Conservation (phyloP, 345 rosid species). For the Heritiera littoralis region DNA sequence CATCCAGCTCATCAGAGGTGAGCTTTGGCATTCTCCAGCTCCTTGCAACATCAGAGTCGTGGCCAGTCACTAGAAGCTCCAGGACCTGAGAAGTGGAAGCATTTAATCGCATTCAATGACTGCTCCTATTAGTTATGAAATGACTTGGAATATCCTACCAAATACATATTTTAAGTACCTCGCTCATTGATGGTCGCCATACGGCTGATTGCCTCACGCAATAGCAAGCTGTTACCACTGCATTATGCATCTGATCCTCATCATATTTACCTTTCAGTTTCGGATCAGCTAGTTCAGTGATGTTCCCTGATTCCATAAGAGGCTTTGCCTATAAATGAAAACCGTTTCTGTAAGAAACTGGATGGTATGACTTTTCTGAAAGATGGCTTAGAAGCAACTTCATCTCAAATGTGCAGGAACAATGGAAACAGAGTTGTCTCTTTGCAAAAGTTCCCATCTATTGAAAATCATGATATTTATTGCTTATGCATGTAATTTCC, state of each 20-base stretch:
- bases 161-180: slow-evolving; percentile 39
- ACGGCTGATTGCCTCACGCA: slow-evolving; percentile 79
- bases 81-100: slow-evolving; percentile 46
- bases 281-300: slow-evolving; percentile 63
- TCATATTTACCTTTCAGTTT: slow-evolving; percentile 58
- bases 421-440: background rate
- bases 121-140: background rate
- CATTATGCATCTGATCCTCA: slow-evolving; percentile 60
- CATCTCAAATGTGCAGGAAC: background rate
- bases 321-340: slow-evolving; percentile 63
- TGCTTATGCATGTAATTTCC: background rate
- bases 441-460: background rate
- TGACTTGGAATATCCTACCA: background rate
- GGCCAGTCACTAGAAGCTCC: slow-evolving; percentile 64
- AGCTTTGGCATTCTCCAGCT: slow-evolving; percentile 75
- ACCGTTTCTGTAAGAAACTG: background rate
- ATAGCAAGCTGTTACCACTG: slow-evolving; percentile 66
- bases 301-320: slow-evolving; percentile 71
- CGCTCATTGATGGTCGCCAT: slow-evolving; percentile 85
- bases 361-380: background rate
- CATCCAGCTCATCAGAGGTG: slow-evolving; percentile 60
- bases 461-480: background rate
- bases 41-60: slow-evolving; percentile 51
- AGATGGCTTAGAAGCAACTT: background rate
- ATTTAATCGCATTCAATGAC: background rate